Evolutionary conservation across 2,329 filamentous ascomycete genomes (phyloP).

Genomic region (Hymenoscyphus infarciens): DNA sequence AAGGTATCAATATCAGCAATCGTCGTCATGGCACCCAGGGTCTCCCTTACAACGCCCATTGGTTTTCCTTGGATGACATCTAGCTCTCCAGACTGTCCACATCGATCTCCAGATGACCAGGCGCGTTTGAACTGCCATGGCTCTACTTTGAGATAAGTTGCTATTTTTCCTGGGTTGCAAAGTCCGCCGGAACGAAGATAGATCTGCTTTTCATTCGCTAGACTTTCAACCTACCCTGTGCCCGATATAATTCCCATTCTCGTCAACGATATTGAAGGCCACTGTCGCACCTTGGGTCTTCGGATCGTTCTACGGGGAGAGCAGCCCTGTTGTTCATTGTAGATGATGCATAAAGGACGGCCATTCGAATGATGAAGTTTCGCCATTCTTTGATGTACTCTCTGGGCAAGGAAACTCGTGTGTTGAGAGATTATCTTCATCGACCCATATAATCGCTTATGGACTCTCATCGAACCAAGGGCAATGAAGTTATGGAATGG

Average conservation of each 20-base stretch:
- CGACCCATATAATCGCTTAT: constrained; percentile 64
- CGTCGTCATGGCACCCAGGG: constrained; percentile 86
- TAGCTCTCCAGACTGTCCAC: constrained; percentile 72
- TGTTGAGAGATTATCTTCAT: constrained; percentile 69
- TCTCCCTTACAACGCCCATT: constrained; percentile 79
- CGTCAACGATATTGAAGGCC: constrained; percentile 75
- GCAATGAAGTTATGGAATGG: constrained; percentile 88
- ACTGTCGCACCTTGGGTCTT: constrained; percentile 64
- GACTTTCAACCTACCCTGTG: constrained; percentile 81
- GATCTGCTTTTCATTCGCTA: constrained; percentile 74
- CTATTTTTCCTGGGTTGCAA: constrained; percentile 86
- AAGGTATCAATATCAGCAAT: constrained; percentile 69
- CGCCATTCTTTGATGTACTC: constrained; percentile 55
- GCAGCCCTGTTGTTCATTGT: constrained; percentile 35
- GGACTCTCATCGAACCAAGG: constrained; percentile 66
- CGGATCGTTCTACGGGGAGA: constrained; percentile 20
- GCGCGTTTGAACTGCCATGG: constrained; percentile 81
- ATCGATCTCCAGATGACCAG: constrained; percentile 79
- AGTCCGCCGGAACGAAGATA: constrained; percentile 83
- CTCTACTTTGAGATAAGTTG: constrained; percentile 64
- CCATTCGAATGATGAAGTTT: constrained; percentile 63
- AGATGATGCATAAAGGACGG: constrained; percentile 30
- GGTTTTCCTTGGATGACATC: constrained; percentile 74
- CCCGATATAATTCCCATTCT: constrained; percentile 69
- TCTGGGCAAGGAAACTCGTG: constrained; percentile 58